Evolutionary conservation across 805 yeast genomes (phyloP).

Genomic region (Sugiyamaella marilandica): DNA sequence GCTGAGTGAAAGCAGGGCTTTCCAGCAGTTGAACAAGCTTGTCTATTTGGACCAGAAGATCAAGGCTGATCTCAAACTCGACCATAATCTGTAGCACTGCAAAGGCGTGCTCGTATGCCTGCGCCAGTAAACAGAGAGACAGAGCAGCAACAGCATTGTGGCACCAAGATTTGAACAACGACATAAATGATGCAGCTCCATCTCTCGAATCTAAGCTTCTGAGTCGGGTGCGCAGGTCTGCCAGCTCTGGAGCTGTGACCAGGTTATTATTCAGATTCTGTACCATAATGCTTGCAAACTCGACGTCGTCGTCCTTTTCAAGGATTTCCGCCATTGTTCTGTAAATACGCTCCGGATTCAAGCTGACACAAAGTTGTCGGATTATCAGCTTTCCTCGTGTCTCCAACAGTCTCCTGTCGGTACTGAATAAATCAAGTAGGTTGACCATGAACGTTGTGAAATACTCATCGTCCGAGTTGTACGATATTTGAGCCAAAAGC

Average conservation of each 20-base stretch:
- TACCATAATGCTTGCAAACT: slow-evolving; percentile 73
- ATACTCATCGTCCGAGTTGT: slow-evolving; percentile 66
- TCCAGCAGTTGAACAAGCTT: slow-evolving; percentile 84
- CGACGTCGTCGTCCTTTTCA: slow-evolving; percentile 52
- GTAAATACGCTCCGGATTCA: slow-evolving; percentile 80
- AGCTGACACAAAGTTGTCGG: slow-evolving; percentile 72
- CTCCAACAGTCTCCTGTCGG: slow-evolving; percentile 62
- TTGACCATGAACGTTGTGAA: slow-evolving; percentile 72
- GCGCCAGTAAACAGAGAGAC: slow-evolving; percentile 78
- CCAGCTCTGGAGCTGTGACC: slow-evolving; percentile 78
- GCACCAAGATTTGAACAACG: slow-evolving; percentile 86
- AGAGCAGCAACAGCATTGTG: slow-evolving; percentile 84
- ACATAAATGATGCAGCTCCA: slow-evolving; percentile 66
- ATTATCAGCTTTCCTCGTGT: slow-evolving; percentile 77
- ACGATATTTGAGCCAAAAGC: slow-evolving; percentile 66
- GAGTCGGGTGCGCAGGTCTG: slow-evolving; percentile 62
- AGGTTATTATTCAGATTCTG: slow-evolving; percentile 84
- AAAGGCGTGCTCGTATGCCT: slow-evolving; percentile 83
- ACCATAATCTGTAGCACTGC: slow-evolving; percentile 76
- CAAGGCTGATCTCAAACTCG: slow-evolving; percentile 74
- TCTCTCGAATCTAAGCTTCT: slow-evolving; percentile 55
- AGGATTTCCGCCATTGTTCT: slow-evolving; percentile 74
- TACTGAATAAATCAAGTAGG: slow-evolving; percentile 62
- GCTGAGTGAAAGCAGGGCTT: slow-evolving; percentile 83
- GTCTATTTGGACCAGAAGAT: slow-evolving; percentile 80